Evolutionary conservation across 768 basidiomycete genomes (phyloP), one percentile per base, ranked within the genome.

Genomic region (Exidia glandulosa): DNA sequence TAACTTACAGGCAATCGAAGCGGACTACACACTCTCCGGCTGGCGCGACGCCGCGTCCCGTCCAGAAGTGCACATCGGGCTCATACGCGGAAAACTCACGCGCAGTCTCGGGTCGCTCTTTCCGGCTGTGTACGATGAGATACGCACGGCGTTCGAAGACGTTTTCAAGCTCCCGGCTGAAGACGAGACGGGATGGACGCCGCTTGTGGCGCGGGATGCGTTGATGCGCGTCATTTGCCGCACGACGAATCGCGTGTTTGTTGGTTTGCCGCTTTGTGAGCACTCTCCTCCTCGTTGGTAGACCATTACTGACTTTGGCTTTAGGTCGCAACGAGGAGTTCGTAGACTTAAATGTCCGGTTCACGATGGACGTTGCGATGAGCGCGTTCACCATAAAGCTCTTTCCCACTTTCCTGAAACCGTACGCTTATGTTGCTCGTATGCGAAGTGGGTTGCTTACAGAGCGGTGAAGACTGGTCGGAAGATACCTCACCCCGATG

Each of bases 211-310:
- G 7, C 16, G 7, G 16, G 34, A 36, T 7, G 34, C 34, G 47
- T 23, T 72, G 31, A 69, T 68, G 67, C 59, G 72, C 34, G 70
- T 77, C 31, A 71, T 77, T 12, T 70, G 67, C 57, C 64, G 77
- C 31, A 70, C 73, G 16, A 74, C 69, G 63, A 78, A 77, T 61
- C 70, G 79, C 2, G 59, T 77, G 7, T 78, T 80, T 60, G 74
- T 81, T 45, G 79, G 78, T 1, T 62, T 75, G 2, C 77, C 79
- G 2, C 60, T 78, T 13, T 80, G 79, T 79, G 59, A 56, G 73
- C 65, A n/a, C 57, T 37, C 34, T 37, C 58, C 29, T 60, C 41
- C 47, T 54, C 58, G n/a, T n/a, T n/a, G n/a, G n/a, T n/a, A n/a
- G 2, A 29, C 27, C 34, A 66, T 56, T 31, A 62, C 58, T 56